Percentiles rank a stretch among this genome's conserved stretches.
Conservation (phyloP, 1,284 basidiomycete species). For the Cerrena zonata region DNA sequence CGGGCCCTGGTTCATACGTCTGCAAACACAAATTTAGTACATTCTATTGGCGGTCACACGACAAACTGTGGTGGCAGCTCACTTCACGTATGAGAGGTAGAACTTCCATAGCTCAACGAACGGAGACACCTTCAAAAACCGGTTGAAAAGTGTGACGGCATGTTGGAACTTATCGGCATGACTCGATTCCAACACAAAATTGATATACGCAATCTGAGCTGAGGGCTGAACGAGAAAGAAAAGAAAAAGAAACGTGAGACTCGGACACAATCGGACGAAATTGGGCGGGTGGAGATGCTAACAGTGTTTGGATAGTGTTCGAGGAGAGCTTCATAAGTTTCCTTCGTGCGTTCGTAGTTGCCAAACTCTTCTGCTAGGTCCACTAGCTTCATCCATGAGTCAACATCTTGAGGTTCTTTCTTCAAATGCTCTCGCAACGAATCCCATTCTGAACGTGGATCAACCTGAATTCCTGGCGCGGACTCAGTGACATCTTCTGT, state of each 20-base stretch:
- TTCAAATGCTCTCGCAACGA: slow-evolving; percentile 39
- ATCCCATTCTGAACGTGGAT: slow-evolving; percentile 44
- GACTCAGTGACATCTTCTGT: background rate
- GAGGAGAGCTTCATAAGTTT: slow-evolving; percentile 70
- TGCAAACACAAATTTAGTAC: slow-evolving; percentile 14
- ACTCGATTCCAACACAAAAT: slow-evolving; percentile 55
- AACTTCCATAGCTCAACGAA: slow-evolving; percentile 84
- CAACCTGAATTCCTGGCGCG: background rate
- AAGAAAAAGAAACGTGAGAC: slow-evolving; percentile 16
- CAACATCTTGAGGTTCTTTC: slow-evolving; percentile 56
- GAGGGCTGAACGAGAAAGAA: slow-evolving; percentile 43
- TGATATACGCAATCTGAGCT: slow-evolving; percentile 77
- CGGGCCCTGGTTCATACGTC: slow-evolving; percentile 43
- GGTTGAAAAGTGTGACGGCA: slow-evolving; percentile 75
- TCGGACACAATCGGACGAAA: no score
- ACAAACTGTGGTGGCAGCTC: slow-evolving; percentile 24
- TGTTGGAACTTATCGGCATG: slow-evolving; percentile 59
- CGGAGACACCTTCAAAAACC: slow-evolving; percentile 75
- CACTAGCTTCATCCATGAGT: slow-evolving; percentile 65
- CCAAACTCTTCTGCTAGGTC: slow-evolving; percentile 61
- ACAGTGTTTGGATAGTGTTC: slow-evolving; percentile 77
- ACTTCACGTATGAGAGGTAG: slow-evolving; percentile 80
- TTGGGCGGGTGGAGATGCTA: slow-evolving; percentile 29
- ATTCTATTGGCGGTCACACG: slow-evolving; percentile 3
- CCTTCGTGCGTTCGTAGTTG: slow-evolving; percentile 63